Conservation (phyloP, 148 eudicot genomes). For the Drosera capensis region DNA sequence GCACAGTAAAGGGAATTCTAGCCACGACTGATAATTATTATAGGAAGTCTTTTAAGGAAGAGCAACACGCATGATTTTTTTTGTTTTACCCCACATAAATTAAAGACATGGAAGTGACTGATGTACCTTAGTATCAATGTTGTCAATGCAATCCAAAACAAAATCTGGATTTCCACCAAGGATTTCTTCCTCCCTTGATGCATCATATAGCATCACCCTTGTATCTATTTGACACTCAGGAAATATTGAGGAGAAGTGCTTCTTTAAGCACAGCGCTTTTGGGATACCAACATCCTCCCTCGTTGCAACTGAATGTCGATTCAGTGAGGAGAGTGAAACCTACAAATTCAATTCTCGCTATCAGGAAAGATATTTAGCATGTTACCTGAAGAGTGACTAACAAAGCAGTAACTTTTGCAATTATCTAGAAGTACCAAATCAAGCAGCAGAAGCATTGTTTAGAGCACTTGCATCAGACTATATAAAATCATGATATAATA, state of each 20-base stretch:
- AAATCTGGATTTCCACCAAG: slow-evolving; percentile 88
- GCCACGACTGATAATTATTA: too few relatives aligned
- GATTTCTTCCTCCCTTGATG: slow-evolving; percentile 81
- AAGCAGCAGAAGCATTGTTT: too few relatives aligned
- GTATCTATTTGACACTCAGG: slow-evolving; percentile 92
- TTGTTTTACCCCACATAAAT: background rate
- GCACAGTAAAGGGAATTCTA: too few relatives aligned
- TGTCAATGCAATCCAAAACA: slow-evolving; percentile 96
- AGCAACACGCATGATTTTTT: too few relatives aligned
- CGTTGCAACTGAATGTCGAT: slow-evolving; percentile 94
- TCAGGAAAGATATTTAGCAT: background rate
- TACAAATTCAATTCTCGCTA: too few relatives aligned
- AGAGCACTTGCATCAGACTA: too few relatives aligned
- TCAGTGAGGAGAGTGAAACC: slow-evolving; percentile 96
- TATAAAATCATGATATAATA: too few relatives aligned
- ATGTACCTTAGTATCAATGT: slow-evolving; percentile 88
- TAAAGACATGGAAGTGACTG: slow-evolving; percentile 7
- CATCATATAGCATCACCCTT: slow-evolving; percentile 62
- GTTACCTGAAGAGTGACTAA: background rate
- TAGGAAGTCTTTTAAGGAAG: too few relatives aligned
- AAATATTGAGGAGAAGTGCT: slow-evolving; percentile 67
- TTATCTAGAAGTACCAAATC: too few relatives aligned
- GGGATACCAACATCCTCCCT: slow-evolving; percentile 95
- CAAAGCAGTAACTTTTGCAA: too few relatives aligned
- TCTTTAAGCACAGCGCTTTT: slow-evolving; percentile 87